Conservation (phyloP, 441 rosid species). For the Breynia disticha region DNA sequence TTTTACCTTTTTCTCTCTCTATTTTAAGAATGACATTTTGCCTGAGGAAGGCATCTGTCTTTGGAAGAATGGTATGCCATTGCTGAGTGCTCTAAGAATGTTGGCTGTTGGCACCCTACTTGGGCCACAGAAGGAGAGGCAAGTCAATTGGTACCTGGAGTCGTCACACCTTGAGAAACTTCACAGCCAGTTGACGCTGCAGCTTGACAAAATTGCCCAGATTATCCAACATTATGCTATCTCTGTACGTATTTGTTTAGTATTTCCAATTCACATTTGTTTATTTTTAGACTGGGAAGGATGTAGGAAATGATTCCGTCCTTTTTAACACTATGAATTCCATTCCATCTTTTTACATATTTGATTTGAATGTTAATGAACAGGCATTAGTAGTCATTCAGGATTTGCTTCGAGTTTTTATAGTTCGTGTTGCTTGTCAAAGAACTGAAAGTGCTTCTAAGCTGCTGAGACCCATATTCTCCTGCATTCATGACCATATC, state of each 20-base stretch:
- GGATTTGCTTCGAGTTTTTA: slow-evolving; percentile 93
- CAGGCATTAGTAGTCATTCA: slow-evolving; percentile 83
- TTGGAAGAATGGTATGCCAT: slow-evolving; percentile 93
- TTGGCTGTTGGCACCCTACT: slow-evolving; percentile 78
- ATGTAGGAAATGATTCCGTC: neutral
- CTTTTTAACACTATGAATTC: neutral
- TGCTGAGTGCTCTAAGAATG: slow-evolving; percentile 74
- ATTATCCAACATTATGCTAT: slow-evolving; percentile 86
- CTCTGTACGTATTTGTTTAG: slow-evolving; percentile 55
- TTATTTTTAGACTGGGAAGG: slow-evolving; percentile 4
- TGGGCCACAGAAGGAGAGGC: slow-evolving; percentile 79
- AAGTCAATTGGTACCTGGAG: slow-evolving; percentile 85
- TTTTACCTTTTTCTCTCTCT: slow-evolving; percentile 10
- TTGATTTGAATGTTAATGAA: slow-evolving; percentile 11
- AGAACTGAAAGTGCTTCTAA: slow-evolving; percentile 64
- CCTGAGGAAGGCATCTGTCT: slow-evolving; percentile 91
- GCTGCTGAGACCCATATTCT: slow-evolving; percentile 68
- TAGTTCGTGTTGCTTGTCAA: slow-evolving; percentile 71
- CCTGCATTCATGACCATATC: slow-evolving; percentile 46
- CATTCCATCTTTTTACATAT: neutral
- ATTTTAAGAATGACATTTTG: slow-evolving; percentile 73
- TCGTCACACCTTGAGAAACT: slow-evolving; percentile 63
- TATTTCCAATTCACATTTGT: slow-evolving; percentile 4
- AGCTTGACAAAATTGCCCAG: slow-evolving; percentile 79
- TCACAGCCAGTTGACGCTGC: slow-evolving; percentile 65